Base-by-base conservation (phyloP, 2,329 filamentous ascomycete species). In the Corynespora cassiicola region DNA sequence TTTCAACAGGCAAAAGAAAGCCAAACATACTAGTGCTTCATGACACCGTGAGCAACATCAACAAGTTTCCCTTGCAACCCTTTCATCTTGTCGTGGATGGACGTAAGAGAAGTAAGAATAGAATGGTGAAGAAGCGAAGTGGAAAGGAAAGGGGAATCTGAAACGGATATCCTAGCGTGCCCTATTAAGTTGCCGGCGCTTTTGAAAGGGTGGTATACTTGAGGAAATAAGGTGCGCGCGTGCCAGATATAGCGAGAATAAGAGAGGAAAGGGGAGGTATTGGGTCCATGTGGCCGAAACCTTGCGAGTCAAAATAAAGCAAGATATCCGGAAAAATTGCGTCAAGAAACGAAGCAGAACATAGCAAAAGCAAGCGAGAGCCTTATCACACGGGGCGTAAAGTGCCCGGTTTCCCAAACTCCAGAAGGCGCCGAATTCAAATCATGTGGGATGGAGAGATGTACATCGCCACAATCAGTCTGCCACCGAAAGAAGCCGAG, bases 171-270 rank as follows among this genome's bases (percentile, higher is more conserved):
- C 47, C 46, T 47, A 50, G 48, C 47, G 44, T 42, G 39, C 47
- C 54, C 35, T 48, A 58, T 54, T 55, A 56, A 42, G 43, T 47
- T 47, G 52, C 56, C 44, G 45, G 50, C 46, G 58, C 52, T 56
- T 56, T 60, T 56, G 36, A 30, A 24, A 28, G 33, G 22, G 33
- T 43, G 41, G 33, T 47, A 42, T 50, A 42, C 15, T 35, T 33
- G 20, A 47, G 37, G 31, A 50, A 51, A 45, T 48, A 48, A 47
- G 41, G 31, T 45, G 46, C 50, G 46, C 46, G 37, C 43, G 39
- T 43, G 43, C 46, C 34, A 34, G 21, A 38, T 45, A 36, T 47
- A 39, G 34, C 42, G 45, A 39, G 43, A 50, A 50, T 47, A 49
- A 29, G 17, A 16, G 27, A 33, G 25, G 32, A 20, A 21, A 36